These are phyloP conservation scores for Lachnellula subtilissima DNA, from an alignment of 2,329 filamentous ascomycete species.

Conservation along the genomic window DNA sequence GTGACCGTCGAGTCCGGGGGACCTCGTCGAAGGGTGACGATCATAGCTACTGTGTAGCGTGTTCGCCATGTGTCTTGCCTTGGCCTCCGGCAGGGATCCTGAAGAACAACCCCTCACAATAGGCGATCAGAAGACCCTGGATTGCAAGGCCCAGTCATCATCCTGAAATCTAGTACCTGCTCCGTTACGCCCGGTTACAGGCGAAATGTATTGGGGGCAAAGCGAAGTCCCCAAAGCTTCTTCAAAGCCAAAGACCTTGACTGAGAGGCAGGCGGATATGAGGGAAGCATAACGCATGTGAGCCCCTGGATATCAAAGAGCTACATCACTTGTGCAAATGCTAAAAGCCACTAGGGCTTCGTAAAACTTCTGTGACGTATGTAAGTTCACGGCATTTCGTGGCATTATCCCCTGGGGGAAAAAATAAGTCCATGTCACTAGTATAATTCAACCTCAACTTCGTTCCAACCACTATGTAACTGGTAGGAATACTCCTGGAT, in stretches of 20 bases:
- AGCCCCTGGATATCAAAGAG: background rate
- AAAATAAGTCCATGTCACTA: background rate
- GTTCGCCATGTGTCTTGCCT: background rate
- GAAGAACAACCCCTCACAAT: too few relatives aligned
- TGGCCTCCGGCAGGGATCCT: background rate
- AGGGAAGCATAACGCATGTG: background rate
- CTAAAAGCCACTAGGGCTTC: too few relatives aligned
- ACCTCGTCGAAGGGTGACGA: background rate
- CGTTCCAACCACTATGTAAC: background rate
- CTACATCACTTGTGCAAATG: background rate
- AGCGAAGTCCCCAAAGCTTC: too few relatives aligned
- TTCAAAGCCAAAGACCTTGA: too few relatives aligned
- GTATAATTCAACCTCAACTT: background rate
- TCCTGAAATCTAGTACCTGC: too few relatives aligned
- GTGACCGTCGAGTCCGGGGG: background rate
- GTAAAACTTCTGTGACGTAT: background rate
- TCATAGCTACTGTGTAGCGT: background rate
- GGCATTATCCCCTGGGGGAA: background rate
- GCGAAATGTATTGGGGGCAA: too few relatives aligned
- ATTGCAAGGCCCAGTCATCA: too few relatives aligned
- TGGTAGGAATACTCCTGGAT: background rate
- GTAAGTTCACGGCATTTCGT: background rate
- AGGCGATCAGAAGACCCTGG: too few relatives aligned
- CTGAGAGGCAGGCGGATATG: too few relatives aligned
- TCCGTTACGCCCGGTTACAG: too few relatives aligned